A percentile compares a stretch with the other conserved stretches of the same genome.
These are phyloP conservation scores for Pochonia chlamydosporia DNA, from an alignment of 2,329 filamentous ascomycete genomes.

Conservation along the genomic window DNA sequence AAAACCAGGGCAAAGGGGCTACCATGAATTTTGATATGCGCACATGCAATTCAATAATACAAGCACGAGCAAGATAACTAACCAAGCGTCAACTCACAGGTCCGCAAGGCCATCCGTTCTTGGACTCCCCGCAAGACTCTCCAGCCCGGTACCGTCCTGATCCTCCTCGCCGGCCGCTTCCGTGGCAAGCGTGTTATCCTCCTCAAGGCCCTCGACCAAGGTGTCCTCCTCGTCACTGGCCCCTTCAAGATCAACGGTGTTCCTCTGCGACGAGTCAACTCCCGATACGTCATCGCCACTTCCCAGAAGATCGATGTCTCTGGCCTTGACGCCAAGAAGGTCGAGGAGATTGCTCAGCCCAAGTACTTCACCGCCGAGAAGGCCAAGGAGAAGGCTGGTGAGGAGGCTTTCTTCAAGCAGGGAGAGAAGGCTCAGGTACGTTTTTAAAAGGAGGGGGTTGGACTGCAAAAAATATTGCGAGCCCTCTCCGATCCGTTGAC, in stretches of 20 bases:
- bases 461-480: no score
- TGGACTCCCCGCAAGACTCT: conserved; percentile 85
- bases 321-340: conserved; percentile 86
- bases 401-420: conserved; percentile 99
- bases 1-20: conserved; percentile 3
- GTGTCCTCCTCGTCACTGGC: conserved; percentile 97
- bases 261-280: conserved; percentile 88
- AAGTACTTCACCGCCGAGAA: conserved; percentile 98
- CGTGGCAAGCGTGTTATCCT: conserved; percentile 99
- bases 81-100: conserved; percentile 46
- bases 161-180: conserved; percentile 99
- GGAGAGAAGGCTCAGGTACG: conserved; percentile 95
- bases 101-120: conserved; percentile 88
- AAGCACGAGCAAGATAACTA: background rate
- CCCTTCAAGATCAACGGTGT: conserved; percentile 99
- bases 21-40: background rate
- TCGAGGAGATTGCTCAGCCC: conserved; percentile 65
- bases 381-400: conserved; percentile 86
- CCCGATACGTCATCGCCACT: conserved; percentile 89
- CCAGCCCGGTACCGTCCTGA: conserved; percentile 91
- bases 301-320: conserved; percentile 78
- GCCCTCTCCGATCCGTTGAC: background rate
- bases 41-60: background rate
- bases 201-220: conserved; percentile 95
- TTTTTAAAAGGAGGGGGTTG: no score